These are phyloP conservation scores for Leccinellum albellum DNA, from an alignment of 768 basidiomycete genomes.

Conservation along the genomic window DNA sequence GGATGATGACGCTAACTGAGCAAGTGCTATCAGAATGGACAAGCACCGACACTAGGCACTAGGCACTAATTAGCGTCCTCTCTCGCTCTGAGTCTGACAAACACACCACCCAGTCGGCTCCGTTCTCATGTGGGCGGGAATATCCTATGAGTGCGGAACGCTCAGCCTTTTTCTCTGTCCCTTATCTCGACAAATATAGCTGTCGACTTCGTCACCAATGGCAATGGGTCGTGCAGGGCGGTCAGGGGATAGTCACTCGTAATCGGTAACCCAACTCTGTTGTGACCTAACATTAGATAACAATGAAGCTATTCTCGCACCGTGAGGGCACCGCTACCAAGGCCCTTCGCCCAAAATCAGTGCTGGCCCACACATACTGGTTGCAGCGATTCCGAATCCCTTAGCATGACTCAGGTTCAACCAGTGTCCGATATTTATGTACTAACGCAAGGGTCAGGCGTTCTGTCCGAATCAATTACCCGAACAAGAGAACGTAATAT, in stretches of 20 bases:
- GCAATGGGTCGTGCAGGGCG: neutral
- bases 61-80: neutral
- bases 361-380: too few species aligned
- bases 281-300: too few species aligned
- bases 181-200: neutral
- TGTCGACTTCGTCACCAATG: neutral
- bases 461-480: neutral
- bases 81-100: neutral
- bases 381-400: too few species aligned
- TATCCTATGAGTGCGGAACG: neutral
- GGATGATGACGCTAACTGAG: conserved; percentile 8
- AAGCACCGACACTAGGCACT: neutral
- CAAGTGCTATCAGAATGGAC: neutral
- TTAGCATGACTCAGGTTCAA: neutral
- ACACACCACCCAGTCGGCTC: neutral
- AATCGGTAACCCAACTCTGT: neutral
- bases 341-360: too few species aligned
- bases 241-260: neutral
- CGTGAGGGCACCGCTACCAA: too few species aligned
- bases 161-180: neutral
- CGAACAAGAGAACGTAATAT: neutral
- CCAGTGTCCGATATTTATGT: neutral
- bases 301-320: too few species aligned
- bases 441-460: neutral
- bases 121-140: neutral